A percentile compares a stretch with the other conserved stretches of the same genome.
Evolutionary conservation across 2,329 filamentous ascomycete species (phyloP).

Genomic region (Bipolaris gigantea): DNA sequence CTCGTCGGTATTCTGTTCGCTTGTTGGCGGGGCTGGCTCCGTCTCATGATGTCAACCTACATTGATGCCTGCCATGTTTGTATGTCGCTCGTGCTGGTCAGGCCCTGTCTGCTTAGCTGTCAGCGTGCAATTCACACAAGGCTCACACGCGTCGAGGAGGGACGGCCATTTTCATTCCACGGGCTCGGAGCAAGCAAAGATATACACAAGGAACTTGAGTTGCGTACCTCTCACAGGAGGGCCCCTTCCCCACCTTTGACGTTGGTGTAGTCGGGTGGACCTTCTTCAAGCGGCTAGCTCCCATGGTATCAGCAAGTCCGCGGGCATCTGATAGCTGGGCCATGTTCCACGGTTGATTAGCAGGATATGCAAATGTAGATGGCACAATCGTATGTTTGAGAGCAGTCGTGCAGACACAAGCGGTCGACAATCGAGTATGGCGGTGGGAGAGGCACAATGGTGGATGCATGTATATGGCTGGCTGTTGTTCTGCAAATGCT

Average conservation of each 20-base stretch:
- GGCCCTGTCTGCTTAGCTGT: not conserved
- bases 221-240: slow-evolving; percentile 1
- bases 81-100: not conserved
- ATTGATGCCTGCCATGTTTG: slow-evolving; percentile 1
- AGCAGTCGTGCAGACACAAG: too few relatives aligned
- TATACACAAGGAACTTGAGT: not conserved
- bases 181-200: not conserved
- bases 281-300: slow-evolving; percentile 20
- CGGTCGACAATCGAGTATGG: not conserved
- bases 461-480: not conserved
- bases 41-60: not conserved
- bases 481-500: not conserved
- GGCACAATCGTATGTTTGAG: not conserved
- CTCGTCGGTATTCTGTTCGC: not conserved
- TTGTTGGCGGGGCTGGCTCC: not conserved
- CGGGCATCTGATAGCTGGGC: not conserved
- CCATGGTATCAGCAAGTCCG: not conserved
- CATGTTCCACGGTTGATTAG: not conserved
- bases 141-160: not conserved
- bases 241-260: slow-evolving; percentile 21
- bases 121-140: not conserved
- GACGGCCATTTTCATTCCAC: not conserved
- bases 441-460: not conserved
- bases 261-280: slow-evolving; percentile 19
- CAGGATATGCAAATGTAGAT: not conserved